phyloP scores from a whole-genome alignment of 2,329 filamentous ascomycete genomes.

The Neofusicoccum sp. region DNA sequence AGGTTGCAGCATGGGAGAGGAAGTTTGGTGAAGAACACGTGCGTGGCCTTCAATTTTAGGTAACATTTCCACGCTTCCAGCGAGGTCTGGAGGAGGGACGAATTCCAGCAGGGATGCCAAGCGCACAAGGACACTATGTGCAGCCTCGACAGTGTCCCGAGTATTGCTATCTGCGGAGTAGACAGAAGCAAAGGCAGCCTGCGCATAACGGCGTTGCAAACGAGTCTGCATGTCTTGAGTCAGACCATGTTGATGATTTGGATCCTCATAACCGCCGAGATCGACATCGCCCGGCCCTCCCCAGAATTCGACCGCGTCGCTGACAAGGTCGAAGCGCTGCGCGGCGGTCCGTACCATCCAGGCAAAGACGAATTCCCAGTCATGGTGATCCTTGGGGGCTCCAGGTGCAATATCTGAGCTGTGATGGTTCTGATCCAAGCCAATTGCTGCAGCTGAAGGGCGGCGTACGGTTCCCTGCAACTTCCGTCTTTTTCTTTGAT shows the following conservation, averaged over 20 bases:
- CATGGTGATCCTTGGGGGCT: conserved; percentile 38
- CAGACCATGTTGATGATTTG: conserved; percentile 52
- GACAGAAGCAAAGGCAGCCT: conserved; percentile 67
- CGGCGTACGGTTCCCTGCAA: conserved; percentile 33
- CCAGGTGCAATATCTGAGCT: conserved; percentile 24
- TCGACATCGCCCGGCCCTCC: conserved; percentile 72
- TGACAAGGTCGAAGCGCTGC: conserved; percentile 63
- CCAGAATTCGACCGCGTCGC: conserved; percentile 69
- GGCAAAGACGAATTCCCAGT: conserved; percentile 69
- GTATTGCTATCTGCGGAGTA: conserved; percentile 67
- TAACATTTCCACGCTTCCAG: conserved; percentile 44
- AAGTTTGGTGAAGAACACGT: conserved; percentile 35
- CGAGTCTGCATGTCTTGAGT: conserved; percentile 62
- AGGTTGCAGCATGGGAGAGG: conserved; percentile 41
- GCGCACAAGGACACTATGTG: conserved; percentile 63
- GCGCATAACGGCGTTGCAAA: conserved; percentile 66
- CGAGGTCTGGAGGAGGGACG: conserved; percentile 56
- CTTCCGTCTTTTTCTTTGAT: conserved; percentile 58
- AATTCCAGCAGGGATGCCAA: conserved; percentile 64
- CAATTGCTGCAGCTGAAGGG: background rate
- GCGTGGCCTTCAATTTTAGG: conserved; percentile 45
- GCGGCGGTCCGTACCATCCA: conserved; percentile 67
- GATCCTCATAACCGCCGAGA: conserved; percentile 60
- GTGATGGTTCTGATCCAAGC: conserved; percentile 13
- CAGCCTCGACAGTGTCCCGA: conserved; percentile 59